Evolutionary conservation across 495 filamentous ascomycete species (phyloP).

Genomic region (Apodospora peruviana): DNA sequence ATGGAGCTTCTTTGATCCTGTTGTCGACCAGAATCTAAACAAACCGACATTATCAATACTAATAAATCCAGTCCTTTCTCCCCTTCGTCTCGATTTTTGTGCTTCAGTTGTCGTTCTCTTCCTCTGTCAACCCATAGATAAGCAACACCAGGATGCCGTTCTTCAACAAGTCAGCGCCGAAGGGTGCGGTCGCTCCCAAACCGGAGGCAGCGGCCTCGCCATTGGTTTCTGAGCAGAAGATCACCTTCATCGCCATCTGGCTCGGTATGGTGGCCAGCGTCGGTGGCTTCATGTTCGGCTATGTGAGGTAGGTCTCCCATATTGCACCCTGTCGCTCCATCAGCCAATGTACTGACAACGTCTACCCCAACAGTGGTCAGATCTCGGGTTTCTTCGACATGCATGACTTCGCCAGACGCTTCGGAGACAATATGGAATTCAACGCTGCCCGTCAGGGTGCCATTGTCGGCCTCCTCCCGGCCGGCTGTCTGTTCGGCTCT

Average conservation of each 20-base stretch:
- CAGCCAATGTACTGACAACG: conserved; percentile 1
- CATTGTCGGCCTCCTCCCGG: conserved; percentile 54
- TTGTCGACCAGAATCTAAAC: background rate
- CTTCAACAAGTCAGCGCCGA: background rate
- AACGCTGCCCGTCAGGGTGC: conserved; percentile 45
- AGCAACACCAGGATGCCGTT: background rate
- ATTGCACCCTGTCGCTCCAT: background rate
- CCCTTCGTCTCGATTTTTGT: background rate
- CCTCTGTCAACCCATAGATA: background rate
- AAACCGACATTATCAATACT: too few species aligned
- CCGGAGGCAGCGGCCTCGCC: background rate
- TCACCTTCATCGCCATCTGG: conserved; percentile 34
- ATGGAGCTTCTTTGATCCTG: background rate
- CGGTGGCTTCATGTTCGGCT: conserved; percentile 79
- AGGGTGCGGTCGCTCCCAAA: background rate
- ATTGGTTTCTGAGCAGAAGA: conserved; percentile 16
- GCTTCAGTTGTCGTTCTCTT: background rate
- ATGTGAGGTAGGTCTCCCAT: conserved; percentile 50
- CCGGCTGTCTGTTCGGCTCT: conserved; percentile 66
- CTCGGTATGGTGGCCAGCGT: conserved; percentile 52
- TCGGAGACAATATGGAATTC: conserved; percentile 41
- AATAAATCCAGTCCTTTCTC: too few species aligned
- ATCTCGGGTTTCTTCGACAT: conserved; percentile 57
- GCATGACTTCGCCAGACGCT: conserved; percentile 46
- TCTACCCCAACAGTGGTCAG: conserved; percentile 26